Percentiles rank a stretch among this genome's conserved stretches.
phyloP scores from a whole-genome alignment of 176 grass and related monocot genomes.

The Bothriochloa decipiens region DNA sequence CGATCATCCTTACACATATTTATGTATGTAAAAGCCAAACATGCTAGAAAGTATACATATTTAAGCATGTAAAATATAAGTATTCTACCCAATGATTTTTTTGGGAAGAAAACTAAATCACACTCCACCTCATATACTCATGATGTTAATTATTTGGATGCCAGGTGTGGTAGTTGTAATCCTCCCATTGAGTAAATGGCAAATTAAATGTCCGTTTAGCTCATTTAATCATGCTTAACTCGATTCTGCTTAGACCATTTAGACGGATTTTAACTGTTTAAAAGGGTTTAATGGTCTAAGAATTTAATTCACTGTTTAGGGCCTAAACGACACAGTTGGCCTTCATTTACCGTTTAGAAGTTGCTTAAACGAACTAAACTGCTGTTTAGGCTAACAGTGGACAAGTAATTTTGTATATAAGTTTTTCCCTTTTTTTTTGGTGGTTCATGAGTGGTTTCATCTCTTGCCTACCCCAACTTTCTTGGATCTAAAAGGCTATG shows the following conservation, averaged over 20 bases:
- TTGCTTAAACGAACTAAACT: neutral
- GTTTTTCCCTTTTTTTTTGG: neutral
- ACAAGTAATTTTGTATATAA: neutral
- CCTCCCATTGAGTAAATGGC: neutral
- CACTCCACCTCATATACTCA: neutral
- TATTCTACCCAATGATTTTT: neutral
- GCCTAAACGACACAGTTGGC: neutral
- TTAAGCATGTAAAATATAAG: neutral
- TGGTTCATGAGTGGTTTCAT: neutral
- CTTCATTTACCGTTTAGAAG: neutral
- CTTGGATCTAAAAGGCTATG: neutral
- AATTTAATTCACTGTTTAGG: neutral
- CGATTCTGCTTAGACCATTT: neutral
- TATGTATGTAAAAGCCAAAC: neutral
- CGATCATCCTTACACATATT: neutral
- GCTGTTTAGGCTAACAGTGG: neutral
- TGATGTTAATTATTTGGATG: neutral
- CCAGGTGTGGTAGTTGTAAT: neutral
- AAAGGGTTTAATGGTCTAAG: neutral
- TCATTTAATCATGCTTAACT: neutral
- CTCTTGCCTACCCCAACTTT: neutral
- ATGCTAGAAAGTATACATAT: neutral
- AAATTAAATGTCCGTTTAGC: neutral
- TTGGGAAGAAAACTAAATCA: neutral
- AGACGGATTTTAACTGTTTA: neutral